Percentiles rank a stretch among this genome's conserved stretches.
These are phyloP conservation scores for Datisca glomerata DNA, from an alignment of 306 rosid species.

Conservation along the genomic window DNA sequence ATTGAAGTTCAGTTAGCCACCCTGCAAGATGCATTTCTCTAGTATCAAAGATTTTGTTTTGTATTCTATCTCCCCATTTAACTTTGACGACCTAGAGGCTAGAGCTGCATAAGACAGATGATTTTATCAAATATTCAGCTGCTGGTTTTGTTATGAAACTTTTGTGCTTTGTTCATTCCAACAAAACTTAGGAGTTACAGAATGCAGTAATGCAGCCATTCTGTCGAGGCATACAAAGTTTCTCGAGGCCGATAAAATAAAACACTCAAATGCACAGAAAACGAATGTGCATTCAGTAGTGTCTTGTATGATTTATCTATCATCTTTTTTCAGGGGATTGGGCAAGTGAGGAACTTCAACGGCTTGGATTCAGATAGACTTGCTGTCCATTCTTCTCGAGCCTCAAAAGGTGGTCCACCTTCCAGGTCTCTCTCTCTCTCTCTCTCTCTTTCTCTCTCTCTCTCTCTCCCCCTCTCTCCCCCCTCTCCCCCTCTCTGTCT, in stretches of 20 bases:
- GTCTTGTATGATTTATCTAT: no score
- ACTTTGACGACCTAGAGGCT: background rate
- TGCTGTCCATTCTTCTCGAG: conserved; percentile 85
- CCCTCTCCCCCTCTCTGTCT: background rate
- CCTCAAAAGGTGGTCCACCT: conserved; percentile 46
- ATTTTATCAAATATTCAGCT: background rate
- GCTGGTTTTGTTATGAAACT: background rate
- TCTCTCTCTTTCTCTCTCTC: conserved; percentile 8
- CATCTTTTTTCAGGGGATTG: conserved; percentile 77
- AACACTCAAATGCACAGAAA: no score
- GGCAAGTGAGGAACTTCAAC: conserved; percentile 47
- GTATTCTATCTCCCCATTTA: no score
- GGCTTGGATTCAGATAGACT: conserved; percentile 73
- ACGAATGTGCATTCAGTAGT: no score
- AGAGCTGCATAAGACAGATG: background rate
- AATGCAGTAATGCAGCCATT: no score
- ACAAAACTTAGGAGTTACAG: no score
- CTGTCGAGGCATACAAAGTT: no score
- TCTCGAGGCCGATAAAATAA: no score
- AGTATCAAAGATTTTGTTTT: no score
- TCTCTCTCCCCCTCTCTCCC: background rate
- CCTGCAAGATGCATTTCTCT: background rate
- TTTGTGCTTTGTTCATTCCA: no score
- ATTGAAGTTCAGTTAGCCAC: background rate
- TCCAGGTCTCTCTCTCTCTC: conserved; percentile 50